A percentile compares a stretch with the other conserved stretches of the same genome.
Conservation (phyloP, 108 stramenopile genomes). For the Discostella stelligeroides region DNA sequence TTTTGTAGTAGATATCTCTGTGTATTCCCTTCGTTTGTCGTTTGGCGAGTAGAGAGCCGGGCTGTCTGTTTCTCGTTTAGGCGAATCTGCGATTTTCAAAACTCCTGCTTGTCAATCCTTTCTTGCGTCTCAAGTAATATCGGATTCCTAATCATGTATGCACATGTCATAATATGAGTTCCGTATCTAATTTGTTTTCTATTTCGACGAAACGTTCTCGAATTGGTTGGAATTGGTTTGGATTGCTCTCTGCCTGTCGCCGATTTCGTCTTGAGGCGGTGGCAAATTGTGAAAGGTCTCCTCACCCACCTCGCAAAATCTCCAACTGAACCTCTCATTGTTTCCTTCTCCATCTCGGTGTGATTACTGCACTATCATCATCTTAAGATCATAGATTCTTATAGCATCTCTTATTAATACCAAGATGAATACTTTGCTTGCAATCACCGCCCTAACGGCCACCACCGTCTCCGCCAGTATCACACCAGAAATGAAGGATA, state of each 20-base stretch:
- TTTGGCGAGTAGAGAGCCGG: too few relatives aligned
- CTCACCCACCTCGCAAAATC: not conserved
- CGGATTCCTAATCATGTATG: not conserved
- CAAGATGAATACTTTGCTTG: not conserved
- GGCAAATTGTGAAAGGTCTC: not conserved
- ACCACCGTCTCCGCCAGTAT: slow-evolving; percentile 33
- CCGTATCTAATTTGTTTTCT: too few relatives aligned
- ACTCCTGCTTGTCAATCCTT: too few relatives aligned
- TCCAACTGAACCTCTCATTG: not conserved
- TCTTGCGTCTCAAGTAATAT: not conserved
- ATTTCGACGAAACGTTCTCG: too few relatives aligned
- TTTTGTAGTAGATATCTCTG: too few relatives aligned
- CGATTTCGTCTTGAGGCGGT: not conserved
- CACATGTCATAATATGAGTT: not conserved
- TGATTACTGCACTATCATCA: too few relatives aligned
- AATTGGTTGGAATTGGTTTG: not conserved
- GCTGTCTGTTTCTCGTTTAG: too few relatives aligned
- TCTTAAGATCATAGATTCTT: too few relatives aligned
- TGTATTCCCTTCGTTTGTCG: too few relatives aligned
- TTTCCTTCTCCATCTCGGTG: not conserved
- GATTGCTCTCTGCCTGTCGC: not conserved
- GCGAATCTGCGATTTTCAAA: too few relatives aligned
- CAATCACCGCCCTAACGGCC: slow-evolving; percentile 1
- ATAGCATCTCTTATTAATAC: not conserved
- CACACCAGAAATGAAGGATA: slow-evolving; percentile 36